phyloP scores from a whole-genome alignment of 805 yeast genomes.

The Diddensiella transvaalensis region DNA sequence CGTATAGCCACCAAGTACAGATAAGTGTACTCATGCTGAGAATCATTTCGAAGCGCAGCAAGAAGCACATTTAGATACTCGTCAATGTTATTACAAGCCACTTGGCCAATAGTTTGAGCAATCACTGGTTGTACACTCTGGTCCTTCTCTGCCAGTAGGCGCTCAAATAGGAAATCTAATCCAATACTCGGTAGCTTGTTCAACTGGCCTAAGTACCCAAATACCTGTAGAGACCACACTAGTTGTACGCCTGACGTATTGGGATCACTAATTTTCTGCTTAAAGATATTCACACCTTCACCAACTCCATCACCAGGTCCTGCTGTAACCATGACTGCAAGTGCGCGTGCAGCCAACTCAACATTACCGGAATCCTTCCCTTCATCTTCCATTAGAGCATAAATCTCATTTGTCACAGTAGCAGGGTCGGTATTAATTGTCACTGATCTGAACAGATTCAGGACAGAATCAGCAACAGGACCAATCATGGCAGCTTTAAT shows the following conservation, averaged over 20 bases:
- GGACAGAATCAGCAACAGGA: not conserved
- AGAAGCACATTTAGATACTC: constrained; percentile 41
- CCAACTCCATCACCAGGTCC: not conserved
- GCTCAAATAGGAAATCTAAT: constrained; percentile 37
- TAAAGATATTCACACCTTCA: constrained; percentile 14
- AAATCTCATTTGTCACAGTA: not conserved
- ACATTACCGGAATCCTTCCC: not conserved
- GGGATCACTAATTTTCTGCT: constrained; percentile 21
- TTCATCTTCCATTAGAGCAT: not conserved
- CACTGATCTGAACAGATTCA: not conserved
- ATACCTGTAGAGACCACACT: constrained; percentile 40
- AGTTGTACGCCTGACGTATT: constrained; percentile 18
- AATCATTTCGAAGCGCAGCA: constrained; percentile 24
- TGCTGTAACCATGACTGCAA: constrained; percentile 12
- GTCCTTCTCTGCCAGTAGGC: constrained; percentile 36
- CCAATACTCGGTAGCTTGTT: constrained; percentile 26
- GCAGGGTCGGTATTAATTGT: not conserved
- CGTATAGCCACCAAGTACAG: constrained; percentile 35
- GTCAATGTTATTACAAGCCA: constrained; percentile 40
- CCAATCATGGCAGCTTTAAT: not conserved
- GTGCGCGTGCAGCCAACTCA: constrained; percentile 11
- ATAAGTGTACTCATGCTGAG: constrained; percentile 19
- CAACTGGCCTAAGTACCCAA: constrained; percentile 49
- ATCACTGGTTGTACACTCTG: constrained; percentile 43
- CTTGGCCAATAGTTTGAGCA: constrained; percentile 51